phyloP scores from a whole-genome alignment of 352 stramenopile species.

The Globisporangium carolinianum region DNA sequence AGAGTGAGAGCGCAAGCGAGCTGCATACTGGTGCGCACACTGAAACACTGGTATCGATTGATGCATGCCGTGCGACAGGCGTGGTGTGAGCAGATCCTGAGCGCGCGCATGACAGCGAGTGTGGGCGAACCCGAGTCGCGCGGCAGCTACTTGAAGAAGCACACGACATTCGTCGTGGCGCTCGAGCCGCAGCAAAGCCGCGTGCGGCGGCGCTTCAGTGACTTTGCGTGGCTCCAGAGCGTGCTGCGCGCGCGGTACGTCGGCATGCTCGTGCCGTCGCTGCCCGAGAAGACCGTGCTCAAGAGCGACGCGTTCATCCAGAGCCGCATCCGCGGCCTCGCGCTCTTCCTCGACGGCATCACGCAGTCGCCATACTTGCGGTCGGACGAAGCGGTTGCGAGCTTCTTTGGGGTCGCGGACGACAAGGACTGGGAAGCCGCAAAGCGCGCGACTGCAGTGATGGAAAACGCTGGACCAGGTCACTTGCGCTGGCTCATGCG shows the following conservation, averaged over 20 bases:
- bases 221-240: conserved; percentile 68
- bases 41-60: too few relatives aligned
- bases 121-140: conserved; percentile 50
- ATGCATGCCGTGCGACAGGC: neutral
- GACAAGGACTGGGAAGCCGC: conserved; percentile 49
- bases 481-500: conserved; percentile 67
- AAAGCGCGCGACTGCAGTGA: conserved; percentile 42
- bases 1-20: neutral
- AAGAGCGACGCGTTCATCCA: conserved; percentile 51
- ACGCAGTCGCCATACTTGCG: conserved; percentile 54
- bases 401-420: conserved; percentile 37
- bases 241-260: conserved; percentile 55
- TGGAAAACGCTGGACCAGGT: conserved; percentile 52
- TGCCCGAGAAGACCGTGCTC: conserved; percentile 62
- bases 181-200: conserved; percentile 19
- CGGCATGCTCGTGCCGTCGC: conserved; percentile 54
- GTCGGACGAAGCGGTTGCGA: conserved; percentile 39
- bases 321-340: conserved; percentile 49
- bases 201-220: conserved; percentile 58
- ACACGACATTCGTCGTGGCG: conserved; percentile 61
- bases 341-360: conserved; percentile 49
- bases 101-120: conserved; percentile 5
- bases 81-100: conserved; percentile 8
- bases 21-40: too few relatives aligned
- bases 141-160: conserved; percentile 61